Base-by-base conservation (phyloP, 176 grass and related monocot genomes). In the barley (Hordeum vulgare) region DNA sequence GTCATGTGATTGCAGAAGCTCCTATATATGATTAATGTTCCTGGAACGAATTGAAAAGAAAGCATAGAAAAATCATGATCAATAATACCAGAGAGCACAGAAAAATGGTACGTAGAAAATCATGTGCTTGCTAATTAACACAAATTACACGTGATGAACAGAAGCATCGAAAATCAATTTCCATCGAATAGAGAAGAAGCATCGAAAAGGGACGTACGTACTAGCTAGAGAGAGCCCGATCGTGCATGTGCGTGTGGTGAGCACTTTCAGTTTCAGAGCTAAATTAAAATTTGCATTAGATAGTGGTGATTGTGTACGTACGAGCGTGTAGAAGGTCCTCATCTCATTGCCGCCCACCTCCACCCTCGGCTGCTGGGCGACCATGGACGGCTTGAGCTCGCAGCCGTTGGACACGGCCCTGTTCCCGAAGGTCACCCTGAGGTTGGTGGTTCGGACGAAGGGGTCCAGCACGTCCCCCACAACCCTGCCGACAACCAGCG, bases 331-430 rank as follows among this genome's bases (percentile, higher is more conserved):
- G 53, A 98, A 87, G 47, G 79, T 91, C 86, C 96, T 93, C 84
- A 98, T 84, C 66, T 95, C 93, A 26, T 36, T 15, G 13, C 96
- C 96, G 33, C 96, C 96, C 67, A 98, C 79, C 15, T 93, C 90
- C 29, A 95, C 90, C 83, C 96, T 88, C 5, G 96, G 96, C 83
- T 82, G 93, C 35, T 88, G 54, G 14, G 59, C 63, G 10, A 95
- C 90, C 86, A 91, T 90, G 36, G 96, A 98, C 9, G 96, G 96
- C 85, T 88, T 98, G 71, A 95, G 88, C 82, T 98, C 93, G 75
- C 83, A 85, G 20, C 96, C 93, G 69, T 90, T 98, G 53, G 84
- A 72, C 1, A 93, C 83, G 15, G 77, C 80, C 84, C 74, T 91
- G 18, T 58, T 9, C 1, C 90, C 85, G 74, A 78, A 97, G 20